Evolutionary conservation across 2,329 filamentous ascomycete species (phyloP), one percentile per base, ranked within the genome.

Genomic region (Fusarium longipes): DNA sequence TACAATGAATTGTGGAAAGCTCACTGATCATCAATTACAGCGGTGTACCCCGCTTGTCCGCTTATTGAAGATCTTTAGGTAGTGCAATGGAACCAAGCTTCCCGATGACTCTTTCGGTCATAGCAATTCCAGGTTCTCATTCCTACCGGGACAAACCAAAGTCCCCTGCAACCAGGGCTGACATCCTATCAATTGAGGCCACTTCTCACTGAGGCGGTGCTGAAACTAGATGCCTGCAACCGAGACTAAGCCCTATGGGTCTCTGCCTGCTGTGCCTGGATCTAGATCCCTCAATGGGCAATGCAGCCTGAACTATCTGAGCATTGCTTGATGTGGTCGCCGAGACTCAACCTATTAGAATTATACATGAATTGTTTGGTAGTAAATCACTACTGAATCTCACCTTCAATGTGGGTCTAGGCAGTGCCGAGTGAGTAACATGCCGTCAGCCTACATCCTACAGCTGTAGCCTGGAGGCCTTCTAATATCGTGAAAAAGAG

Each of bases 391-490:
- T 32, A 17, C 36, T 42, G 7, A 32, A 18, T 30, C 18, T 44
- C 25, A 25, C 47, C 30, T 27, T 24, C 24, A 56, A 35, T 30
- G 38, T 45, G 44, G 44, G 39, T 14, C 40, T 17, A 49, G 32
- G 18, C 27, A 49, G 38, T 62, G 40, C 65, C 54, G 60, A 35
- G 59, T 68, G 65, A 65, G 65, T 63, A 69, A 66, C 36, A 66
- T 9, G 17, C 61, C 54, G 61, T 35, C n/a, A 47, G 45, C 15
- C 24, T n/a, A 30, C 40, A 29, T 36, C 45, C 45, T 63, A 47
- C 30, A 50, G 9, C 25, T 42, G 22, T 4, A 48, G 45, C 15
- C 14, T 24, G 29, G 38, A 61, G 15, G 44, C 38, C 25, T 29
- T 39, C 1, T 22, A 9, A 5, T 6, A 11, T n/a, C 2, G 17